phyloP scores from a whole-genome alignment of 805 yeast species.

The Candida succiphila region DNA sequence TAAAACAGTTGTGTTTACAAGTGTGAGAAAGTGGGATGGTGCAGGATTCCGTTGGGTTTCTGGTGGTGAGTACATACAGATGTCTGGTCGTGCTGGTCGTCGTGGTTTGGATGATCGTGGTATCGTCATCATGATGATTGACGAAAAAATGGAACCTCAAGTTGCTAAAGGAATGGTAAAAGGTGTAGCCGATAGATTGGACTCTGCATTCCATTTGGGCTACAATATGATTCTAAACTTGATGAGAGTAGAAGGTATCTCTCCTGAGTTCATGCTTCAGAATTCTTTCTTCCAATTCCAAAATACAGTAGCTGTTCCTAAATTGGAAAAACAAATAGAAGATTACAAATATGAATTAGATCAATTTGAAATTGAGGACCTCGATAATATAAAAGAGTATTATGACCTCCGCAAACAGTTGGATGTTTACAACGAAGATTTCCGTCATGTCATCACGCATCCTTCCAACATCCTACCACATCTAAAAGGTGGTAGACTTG shows the following conservation, averaged over 20 bases:
- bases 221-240: constrained; percentile 94
- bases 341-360: constrained; percentile 41
- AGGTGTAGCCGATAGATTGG: constrained; percentile 96
- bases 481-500: constrained; percentile 80
- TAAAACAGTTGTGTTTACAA: constrained; percentile 94
- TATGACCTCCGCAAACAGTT: constrained; percentile 70
- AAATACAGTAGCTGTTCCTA: constrained; percentile 83
- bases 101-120: constrained; percentile 99
- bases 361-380: constrained; percentile 57
- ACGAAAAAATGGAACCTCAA: constrained; percentile 98
- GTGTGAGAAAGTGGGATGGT: constrained; percentile 98
- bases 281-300: constrained; percentile 93
- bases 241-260: constrained; percentile 95
- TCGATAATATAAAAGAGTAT: constrained; percentile 64
- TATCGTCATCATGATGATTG: constrained; percentile 98
- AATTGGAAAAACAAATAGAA: constrained; percentile 57
- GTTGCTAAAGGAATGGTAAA: constrained; percentile 99
- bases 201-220: constrained; percentile 95
- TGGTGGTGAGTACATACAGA: constrained; percentile 98
- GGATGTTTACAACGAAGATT: constrained; percentile 60
- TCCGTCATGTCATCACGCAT: constrained; percentile 76
- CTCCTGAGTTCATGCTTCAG: constrained; percentile 96
- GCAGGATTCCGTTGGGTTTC: constrained; percentile 97
- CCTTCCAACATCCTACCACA: constrained; percentile 82
- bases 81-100: constrained; percentile 99